Evolutionary conservation across 2,329 filamentous ascomycete species (phyloP), one percentile per base, ranked within the genome.

Genomic region (Parasarocladium wereldwijsianum): DNA sequence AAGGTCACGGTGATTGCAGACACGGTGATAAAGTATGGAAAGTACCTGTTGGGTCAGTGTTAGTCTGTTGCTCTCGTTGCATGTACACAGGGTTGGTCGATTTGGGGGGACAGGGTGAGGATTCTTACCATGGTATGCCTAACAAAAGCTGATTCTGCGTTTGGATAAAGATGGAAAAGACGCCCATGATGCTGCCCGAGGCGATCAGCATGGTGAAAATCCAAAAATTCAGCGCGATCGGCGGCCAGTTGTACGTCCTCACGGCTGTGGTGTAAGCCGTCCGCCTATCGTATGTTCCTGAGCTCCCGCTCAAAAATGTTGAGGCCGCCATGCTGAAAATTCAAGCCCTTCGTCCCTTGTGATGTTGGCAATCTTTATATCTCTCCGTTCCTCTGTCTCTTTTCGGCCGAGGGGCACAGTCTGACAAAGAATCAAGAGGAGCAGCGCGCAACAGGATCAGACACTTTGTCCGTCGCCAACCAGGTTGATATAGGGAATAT

Each of bases 201-300:
- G 69, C 62, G 4, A 71, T 56, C 8, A 78, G 55, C 65, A 78
- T 76, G 39, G 76, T 55, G 29, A 78, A 55, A 44, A 78, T 69
- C 70, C 74, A 77, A 29, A 77, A 51, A 44, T 76, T 76, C 34
- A 79, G 60, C 49, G 75, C 68, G 32, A 70, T 50, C n/a, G 70
- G 68, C 12, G 74, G 74, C 74, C 74, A 79, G 54, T 72, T 70
- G 58, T 78, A 79, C 24, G 64, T 64, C 44, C 68, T 66, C 4
- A 72, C 49, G 38, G 58, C 52, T 29, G 47, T 59, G 36, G 55
- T 44, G 22, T 57, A 40, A 32, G 26, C 34, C 11, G 27, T 22
- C 8, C 55, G 55, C 24, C 57, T 56, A 34, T 57, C 52, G 46
- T 61, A 58, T 33, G 57, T 49, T 43, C 55, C 41, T 19, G 62